Conservation (phyloP, 192 early-diverging fungal genomes). For the Backusella tarrabulga region DNA sequence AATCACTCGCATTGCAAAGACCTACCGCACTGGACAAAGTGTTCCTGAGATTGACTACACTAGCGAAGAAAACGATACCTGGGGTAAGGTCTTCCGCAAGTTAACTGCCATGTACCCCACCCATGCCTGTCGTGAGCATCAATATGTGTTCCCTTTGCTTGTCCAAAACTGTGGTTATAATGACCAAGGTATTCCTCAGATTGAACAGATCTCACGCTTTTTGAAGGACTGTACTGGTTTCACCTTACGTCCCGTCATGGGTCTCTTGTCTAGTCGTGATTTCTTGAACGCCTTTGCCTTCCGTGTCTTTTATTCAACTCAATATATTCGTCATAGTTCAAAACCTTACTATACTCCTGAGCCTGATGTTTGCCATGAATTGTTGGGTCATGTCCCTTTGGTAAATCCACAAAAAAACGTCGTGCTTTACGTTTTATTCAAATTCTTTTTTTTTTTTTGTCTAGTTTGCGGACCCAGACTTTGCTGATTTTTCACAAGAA, state of each 20-base stretch:
- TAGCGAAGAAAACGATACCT: slow-evolving; percentile 75
- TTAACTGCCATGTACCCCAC: slow-evolving; percentile 74
- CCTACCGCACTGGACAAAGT: slow-evolving; percentile 69
- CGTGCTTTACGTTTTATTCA: neutral
- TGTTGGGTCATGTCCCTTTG: slow-evolving; percentile 84
- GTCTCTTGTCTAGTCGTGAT: slow-evolving; percentile 87
- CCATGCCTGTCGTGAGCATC: slow-evolving; percentile 92
- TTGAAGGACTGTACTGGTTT: slow-evolving; percentile 95
- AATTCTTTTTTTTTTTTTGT: neutral
- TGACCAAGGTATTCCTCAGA: slow-evolving; percentile 84
- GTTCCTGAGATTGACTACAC: slow-evolving; percentile 86
- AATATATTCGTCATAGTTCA: slow-evolving; percentile 95
- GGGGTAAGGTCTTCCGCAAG: slow-evolving; percentile 78
- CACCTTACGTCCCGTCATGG: slow-evolving; percentile 92
- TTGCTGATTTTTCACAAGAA: slow-evolving; percentile 93
- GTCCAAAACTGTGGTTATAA: slow-evolving; percentile 90
- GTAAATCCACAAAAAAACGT: slow-evolving; percentile 14
- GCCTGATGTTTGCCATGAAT: slow-evolving; percentile 94
- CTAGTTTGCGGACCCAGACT: slow-evolving; percentile 80
- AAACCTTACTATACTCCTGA: slow-evolving; percentile 92
- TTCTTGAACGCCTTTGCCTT: slow-evolving; percentile 97
- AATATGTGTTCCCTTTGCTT: slow-evolving; percentile 85
- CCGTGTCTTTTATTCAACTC: slow-evolving; percentile 95
- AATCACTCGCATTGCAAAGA: slow-evolving; percentile 84
- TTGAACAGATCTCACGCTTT: slow-evolving; percentile 86